Evolutionary conservation across 352 stramenopile genomes (phyloP).

Genomic region (Globisporangium nunn): DNA sequence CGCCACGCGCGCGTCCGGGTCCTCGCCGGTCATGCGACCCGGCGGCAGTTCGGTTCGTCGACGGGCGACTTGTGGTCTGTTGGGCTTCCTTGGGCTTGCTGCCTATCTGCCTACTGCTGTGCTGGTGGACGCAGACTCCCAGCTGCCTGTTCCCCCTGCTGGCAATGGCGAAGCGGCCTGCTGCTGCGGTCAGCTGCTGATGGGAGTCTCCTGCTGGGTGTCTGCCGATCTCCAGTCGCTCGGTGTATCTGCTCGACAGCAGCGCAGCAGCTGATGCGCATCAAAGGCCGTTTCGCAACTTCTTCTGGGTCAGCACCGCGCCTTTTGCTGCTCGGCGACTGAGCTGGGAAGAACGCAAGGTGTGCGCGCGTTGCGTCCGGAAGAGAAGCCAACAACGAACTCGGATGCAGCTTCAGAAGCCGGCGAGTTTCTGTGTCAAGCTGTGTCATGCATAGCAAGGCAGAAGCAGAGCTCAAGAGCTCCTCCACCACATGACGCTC

Average conservation of each 20-base stretch:
- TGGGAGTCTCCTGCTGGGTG: neutral
- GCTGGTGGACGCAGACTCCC: neutral
- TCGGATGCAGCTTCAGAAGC: neutral
- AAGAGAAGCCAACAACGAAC: neutral
- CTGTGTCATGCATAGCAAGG: neutral
- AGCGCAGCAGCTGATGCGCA: neutral
- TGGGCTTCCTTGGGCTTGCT: neutral
- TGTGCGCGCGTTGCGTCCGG: neutral
- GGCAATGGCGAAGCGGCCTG: neutral
- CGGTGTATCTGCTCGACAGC: neutral
- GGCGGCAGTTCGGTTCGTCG: neutral
- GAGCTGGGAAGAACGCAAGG: neutral
- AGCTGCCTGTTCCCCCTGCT: neutral
- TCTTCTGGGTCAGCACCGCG: no score
- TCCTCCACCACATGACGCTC: no score
- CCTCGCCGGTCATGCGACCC: neutral
- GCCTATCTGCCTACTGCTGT: neutral
- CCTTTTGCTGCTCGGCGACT: neutral
- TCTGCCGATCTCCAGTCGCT: neutral
- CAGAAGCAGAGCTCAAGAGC: no score
- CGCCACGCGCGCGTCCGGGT: slow-evolving; percentile 13
- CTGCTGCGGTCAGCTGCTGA: neutral
- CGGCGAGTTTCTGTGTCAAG: neutral
- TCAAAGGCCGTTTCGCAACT: slow-evolving; percentile 1
- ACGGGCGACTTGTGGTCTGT: neutral